Percentiles rank a stretch among this genome's conserved stretches.
These are phyloP conservation scores for Claviceps quebecensis DNA, from an alignment of 2,329 filamentous ascomycete genomes.

Conservation along the genomic window DNA sequence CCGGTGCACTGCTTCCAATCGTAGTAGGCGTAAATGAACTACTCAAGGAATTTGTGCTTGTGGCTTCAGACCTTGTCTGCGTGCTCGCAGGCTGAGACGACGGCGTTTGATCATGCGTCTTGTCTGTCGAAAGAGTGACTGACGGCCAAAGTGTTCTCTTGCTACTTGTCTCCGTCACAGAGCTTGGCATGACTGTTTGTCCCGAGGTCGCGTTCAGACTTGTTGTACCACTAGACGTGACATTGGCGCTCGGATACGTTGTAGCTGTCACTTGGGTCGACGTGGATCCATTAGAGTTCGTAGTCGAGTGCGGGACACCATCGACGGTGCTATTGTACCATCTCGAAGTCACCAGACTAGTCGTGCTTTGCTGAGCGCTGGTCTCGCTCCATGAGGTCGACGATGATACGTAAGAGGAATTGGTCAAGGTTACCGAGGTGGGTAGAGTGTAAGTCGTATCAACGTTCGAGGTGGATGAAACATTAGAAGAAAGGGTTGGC, in stretches of 20 bases:
- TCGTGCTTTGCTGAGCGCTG: not conserved
- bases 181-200: not conserved
- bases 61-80: not conserved
- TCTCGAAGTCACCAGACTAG: not conserved
- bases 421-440: not conserved
- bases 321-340: slow-evolving; percentile 1
- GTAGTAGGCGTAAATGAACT: not conserved
- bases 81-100: not conserved
- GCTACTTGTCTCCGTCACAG: not conserved
- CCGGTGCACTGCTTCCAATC: not conserved
- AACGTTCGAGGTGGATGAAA: not conserved
- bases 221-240: not conserved
- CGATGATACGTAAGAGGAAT: not conserved
- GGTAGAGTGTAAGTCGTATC: not conserved
- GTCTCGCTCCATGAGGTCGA: not conserved
- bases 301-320: not conserved
- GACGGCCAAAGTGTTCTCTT: not conserved
- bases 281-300: not conserved
- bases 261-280: not conserved
- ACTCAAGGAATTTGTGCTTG: not conserved
- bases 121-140: not conserved
- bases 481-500: not conserved
- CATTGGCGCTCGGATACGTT: not conserved
- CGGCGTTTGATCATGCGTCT: not conserved
- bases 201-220: not conserved